Evolutionary conservation across 805 yeast genomes (phyloP).

Genomic region (Wickerhamiella nectarea): DNA sequence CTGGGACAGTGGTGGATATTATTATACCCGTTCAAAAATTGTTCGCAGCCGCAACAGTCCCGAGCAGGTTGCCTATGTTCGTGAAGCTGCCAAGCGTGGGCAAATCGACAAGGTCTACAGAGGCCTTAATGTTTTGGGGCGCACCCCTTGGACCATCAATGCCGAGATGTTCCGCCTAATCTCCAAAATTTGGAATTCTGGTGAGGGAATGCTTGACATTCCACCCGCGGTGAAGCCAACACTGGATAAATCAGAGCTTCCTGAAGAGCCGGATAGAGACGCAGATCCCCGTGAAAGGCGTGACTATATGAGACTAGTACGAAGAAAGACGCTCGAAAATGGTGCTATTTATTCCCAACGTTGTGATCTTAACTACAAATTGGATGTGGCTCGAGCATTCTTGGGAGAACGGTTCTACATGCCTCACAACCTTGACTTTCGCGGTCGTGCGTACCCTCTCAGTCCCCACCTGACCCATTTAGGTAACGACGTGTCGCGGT

Average conservation of each 20-base stretch:
- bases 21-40: constrained; percentile 45
- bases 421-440: constrained; percentile 51
- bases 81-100: constrained; percentile 64
- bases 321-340: constrained; percentile 43
- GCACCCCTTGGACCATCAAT: constrained; percentile 88
- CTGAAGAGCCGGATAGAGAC: constrained; percentile 46
- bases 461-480: constrained; percentile 51
- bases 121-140: constrained; percentile 77
- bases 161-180: constrained; percentile 52
- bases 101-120: constrained; percentile 53
- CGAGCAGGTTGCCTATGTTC: constrained; percentile 78
- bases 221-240: constrained; percentile 35
- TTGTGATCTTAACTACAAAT: constrained; percentile 84
- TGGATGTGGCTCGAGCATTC: constrained; percentile 91
- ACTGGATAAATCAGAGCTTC: constrained; percentile 32
- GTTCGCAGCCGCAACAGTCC: constrained; percentile 74
- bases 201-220: constrained; percentile 58
- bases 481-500: constrained; percentile 47
- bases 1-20: constrained; percentile 76
- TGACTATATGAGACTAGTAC: constrained; percentile 53
- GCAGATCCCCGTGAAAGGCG: constrained; percentile 61
- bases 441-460: constrained; percentile 54
- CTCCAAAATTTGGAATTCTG: constrained; percentile 76
- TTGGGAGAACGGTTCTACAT: constrained; percentile 47
- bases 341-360: constrained; percentile 68